Evolutionary conservation across 1,139 yeast species (phyloP).

Genomic region (Blastobotrys persicus): DNA sequence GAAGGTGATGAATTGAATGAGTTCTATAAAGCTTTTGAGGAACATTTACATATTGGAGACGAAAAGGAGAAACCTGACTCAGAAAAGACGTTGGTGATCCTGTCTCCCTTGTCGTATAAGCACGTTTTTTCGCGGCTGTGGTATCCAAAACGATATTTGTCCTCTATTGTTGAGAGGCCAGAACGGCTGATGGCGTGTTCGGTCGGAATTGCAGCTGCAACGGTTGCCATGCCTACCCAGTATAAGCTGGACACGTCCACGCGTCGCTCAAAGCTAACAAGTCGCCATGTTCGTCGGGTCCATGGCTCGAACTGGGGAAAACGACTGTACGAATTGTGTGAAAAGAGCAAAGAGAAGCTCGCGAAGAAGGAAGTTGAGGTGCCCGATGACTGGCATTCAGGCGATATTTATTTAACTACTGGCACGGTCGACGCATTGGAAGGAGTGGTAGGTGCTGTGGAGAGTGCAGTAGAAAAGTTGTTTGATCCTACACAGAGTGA

Average conservation of each 20-base stretch:
- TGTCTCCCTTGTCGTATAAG: slow-evolving; percentile 39
- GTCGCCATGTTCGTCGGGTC: slow-evolving; percentile 63
- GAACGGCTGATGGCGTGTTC: slow-evolving; percentile 75
- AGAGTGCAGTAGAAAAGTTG: slow-evolving; percentile 64
- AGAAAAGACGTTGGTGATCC: slow-evolving; percentile 27
- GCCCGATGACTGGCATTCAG: slow-evolving; percentile 79
- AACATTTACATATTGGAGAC: slow-evolving; percentile 10
- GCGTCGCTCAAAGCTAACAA: slow-evolving; percentile 47
- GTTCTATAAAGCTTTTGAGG: slow-evolving; percentile 11
- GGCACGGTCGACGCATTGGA: slow-evolving; percentile 69
- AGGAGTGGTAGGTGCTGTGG: slow-evolving; percentile 79
- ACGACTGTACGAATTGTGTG: slow-evolving; percentile 57
- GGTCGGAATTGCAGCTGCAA: slow-evolving; percentile 74
- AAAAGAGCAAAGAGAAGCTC: slow-evolving; percentile 56
- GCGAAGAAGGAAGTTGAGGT: slow-evolving; percentile 63
- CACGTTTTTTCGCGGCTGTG: slow-evolving; percentile 75
- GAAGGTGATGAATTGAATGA: slow-evolving; percentile 13
- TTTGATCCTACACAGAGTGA: slow-evolving; percentile 41
- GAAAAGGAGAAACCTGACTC: background rate
- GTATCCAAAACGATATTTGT: slow-evolving; percentile 66
- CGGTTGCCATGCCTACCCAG: slow-evolving; percentile 60
- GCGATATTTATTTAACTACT: slow-evolving; percentile 74
- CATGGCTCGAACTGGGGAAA: slow-evolving; percentile 77
- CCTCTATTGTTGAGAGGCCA: slow-evolving; percentile 81
- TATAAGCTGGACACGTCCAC: slow-evolving; percentile 53